phyloP scores from a whole-genome alignment of 768 basidiomycete species.

The Lactifluus echinatus region DNA sequence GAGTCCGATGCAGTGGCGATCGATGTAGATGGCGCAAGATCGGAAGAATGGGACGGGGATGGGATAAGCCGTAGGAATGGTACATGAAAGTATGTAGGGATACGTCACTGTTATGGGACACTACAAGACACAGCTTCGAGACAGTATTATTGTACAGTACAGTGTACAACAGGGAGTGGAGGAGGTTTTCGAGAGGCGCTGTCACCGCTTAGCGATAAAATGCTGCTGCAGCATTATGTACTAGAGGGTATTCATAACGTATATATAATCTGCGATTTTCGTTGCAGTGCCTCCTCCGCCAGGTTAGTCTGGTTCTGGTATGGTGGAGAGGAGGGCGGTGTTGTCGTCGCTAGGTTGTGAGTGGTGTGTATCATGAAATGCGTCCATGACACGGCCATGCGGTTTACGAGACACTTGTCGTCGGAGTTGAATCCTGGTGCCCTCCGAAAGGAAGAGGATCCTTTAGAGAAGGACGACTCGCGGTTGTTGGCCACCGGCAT shows the following conservation, averaged over 20 bases:
- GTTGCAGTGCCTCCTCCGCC: background rate
- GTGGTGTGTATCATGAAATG: background rate
- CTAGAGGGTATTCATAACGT: no score
- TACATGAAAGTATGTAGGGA: conserved; percentile 8
- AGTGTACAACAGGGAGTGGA: background rate
- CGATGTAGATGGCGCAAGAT: conserved; percentile 8
- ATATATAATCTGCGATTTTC: no score
- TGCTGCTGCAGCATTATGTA: background rate
- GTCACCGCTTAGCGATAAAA: background rate
- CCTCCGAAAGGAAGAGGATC: background rate
- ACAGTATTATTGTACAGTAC: background rate
- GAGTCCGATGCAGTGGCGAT: conserved; percentile 14
- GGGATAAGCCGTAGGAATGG: background rate
- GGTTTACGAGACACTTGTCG: conserved; percentile 9
- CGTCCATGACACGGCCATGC: background rate
- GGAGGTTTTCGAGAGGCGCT: background rate
- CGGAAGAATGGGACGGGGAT: conserved; percentile 3
- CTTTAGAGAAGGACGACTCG: background rate
- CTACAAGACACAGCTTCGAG: conserved; percentile 11
- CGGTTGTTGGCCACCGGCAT: background rate
- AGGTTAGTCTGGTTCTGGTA: background rate
- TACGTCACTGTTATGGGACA: no score
- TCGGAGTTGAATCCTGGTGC: conserved; percentile 10
- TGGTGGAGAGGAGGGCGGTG: conserved; percentile 1
- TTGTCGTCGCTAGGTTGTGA: background rate